Evolutionary conservation across 768 basidiomycete species (phyloP).

Genomic region (Macrolepiota dolichaula): DNA sequence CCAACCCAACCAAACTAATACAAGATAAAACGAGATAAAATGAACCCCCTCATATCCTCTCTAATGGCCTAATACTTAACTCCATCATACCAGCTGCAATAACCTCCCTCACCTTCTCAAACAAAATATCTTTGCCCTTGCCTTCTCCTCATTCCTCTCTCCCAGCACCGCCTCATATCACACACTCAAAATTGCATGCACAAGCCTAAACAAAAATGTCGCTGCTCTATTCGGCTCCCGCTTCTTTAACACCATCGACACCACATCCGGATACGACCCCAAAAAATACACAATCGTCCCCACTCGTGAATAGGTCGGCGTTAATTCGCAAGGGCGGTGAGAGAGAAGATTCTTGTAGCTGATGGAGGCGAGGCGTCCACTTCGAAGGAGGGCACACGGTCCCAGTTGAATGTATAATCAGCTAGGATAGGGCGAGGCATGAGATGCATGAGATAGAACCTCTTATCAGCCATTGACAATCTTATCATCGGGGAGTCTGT

Average conservation of each 20-base stretch:
- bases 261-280: constrained; percentile 87
- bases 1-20: too few relatives aligned
- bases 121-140: constrained; percentile 85
- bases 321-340: constrained; percentile 64
- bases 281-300: constrained; percentile 83
- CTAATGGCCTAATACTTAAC: constrained; percentile 84
- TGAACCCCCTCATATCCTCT: constrained; percentile 87
- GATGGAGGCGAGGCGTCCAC: constrained; percentile 90
- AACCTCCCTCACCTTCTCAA: constrained; percentile 87
- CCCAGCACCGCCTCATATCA: constrained; percentile 93
- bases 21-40: too few relatives aligned
- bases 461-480: constrained; percentile 93
- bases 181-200: constrained; percentile 85
- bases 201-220: constrained; percentile 83
- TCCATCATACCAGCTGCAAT: constrained; percentile 82
- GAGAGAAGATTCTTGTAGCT: constrained; percentile 87
- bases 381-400: constrained; percentile 90
- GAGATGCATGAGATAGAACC: constrained; percentile 40
- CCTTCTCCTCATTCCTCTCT: constrained; percentile 71
- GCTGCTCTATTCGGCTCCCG: constrained; percentile 91
- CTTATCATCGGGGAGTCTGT: constrained; percentile 91
- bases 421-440: not conserved
- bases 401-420: constrained; percentile 94
- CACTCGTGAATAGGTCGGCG: constrained; percentile 60
- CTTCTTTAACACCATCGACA: constrained; percentile 77